phyloP scores from a whole-genome alignment of 345 rosid genomes.

The Balakata baccata region DNA sequence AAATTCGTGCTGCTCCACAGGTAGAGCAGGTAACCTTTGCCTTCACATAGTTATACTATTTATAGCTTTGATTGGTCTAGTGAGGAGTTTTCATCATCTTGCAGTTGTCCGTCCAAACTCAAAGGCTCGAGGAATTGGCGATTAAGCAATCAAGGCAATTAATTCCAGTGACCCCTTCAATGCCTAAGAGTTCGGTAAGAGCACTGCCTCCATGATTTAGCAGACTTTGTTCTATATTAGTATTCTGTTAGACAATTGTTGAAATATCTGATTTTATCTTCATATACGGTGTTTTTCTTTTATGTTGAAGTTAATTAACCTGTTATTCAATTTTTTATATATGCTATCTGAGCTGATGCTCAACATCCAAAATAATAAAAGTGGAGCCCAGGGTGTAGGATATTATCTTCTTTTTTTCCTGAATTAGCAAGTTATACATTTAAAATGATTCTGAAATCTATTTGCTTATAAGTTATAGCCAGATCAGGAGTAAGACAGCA shows the following conservation, averaged over 20 bases:
- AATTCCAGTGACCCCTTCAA: conserved; percentile 76
- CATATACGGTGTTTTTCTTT: not conserved
- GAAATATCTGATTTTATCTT: not conserved
- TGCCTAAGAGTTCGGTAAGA: conserved; percentile 68
- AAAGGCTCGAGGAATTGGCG: conserved; percentile 76
- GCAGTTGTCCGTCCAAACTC: conserved; percentile 70
- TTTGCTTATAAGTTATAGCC: not conserved
- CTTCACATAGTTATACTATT: not conserved
- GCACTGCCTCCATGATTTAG: not conserved
- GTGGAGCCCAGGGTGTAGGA: too few relatives aligned
- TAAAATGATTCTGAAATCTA: not conserved
- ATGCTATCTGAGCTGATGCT: too few relatives aligned
- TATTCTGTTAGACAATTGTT: not conserved
- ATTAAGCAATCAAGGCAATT: conserved; percentile 87
- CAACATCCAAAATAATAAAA: not conserved
- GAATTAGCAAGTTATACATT: not conserved
- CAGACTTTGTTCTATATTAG: not conserved
- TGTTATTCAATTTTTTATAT: too few relatives aligned
- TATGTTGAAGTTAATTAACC: too few relatives aligned
- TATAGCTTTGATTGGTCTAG: conserved; percentile 18
- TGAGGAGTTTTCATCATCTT: conserved; percentile 8
- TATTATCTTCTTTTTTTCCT: not conserved
- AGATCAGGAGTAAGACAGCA: too few relatives aligned
- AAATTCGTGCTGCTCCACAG: conserved; percentile 54
- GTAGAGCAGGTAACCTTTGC: conserved; percentile 30